phyloP scores from a whole-genome alignment of 306 rosid genomes.

The Spatholobus suberectus region DNA sequence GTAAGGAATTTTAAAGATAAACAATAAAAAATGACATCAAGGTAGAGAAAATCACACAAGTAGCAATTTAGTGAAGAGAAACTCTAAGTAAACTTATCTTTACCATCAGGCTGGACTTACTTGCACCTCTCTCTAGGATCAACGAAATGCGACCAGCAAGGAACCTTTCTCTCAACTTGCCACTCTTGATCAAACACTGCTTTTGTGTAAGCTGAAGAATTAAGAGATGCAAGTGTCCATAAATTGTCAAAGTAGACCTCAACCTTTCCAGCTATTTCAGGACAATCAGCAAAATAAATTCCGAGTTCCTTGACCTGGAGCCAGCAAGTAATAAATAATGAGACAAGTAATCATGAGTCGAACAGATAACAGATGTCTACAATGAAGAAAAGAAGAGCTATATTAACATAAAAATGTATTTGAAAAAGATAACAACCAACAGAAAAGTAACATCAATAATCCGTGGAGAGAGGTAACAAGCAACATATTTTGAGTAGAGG shows the following conservation, averaged over 20 bases:
- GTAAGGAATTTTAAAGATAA: not conserved
- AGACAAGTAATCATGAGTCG: conserved; percentile 27
- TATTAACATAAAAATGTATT: not conserved
- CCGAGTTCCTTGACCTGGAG: conserved; percentile 93
- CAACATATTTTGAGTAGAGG: not conserved
- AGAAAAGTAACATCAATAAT: not conserved
- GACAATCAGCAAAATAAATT: conserved; percentile 79
- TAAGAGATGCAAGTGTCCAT: conserved; percentile 75
- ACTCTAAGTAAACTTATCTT: conserved; percentile 15
- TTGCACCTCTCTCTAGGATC: conserved; percentile 65
- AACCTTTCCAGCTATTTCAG: conserved; percentile 67
- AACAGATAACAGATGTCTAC: not conserved
- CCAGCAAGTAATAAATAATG: conserved; percentile 23
- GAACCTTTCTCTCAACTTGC: conserved; percentile 84
- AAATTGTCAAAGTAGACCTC: conserved; percentile 78
- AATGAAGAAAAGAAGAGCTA: not conserved
- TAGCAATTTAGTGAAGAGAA: conserved; percentile 30
- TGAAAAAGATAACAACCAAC: not conserved
- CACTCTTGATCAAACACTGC: conserved; percentile 75
- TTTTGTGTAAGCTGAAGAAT: conserved; percentile 66
- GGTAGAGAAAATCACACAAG: not conserved
- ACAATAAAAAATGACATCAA: conserved; percentile 24
- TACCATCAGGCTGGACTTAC: conserved; percentile 53
- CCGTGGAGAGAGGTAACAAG: not conserved
- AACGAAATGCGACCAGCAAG: conserved; percentile 93